phyloP scores from a whole-genome alignment of 306 rosid genomes.

The Pachyrhizus erosus region DNA sequence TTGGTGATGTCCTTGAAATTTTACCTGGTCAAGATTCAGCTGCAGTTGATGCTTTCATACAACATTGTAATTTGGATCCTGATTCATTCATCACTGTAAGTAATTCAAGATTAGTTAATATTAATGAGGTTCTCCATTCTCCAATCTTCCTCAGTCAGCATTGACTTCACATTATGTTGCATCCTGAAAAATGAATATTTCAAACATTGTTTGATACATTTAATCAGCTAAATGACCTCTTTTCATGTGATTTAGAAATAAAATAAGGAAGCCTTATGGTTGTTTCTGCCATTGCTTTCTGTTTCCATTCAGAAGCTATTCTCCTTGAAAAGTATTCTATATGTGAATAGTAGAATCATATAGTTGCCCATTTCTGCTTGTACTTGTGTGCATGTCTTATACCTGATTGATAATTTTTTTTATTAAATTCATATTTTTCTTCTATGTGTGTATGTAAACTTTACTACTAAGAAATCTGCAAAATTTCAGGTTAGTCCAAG shows the following conservation, averaged over 20 bases:
- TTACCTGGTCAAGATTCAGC: constrained; percentile 81
- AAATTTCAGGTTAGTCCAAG: constrained; percentile 69
- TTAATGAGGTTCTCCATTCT: constrained; percentile 34
- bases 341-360: not conserved
- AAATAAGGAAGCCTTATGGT: constrained; percentile 8
- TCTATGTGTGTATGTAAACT: not conserved
- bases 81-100: constrained; percentile 81
- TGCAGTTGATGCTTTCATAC: constrained; percentile 74
- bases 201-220: constrained; percentile 8
- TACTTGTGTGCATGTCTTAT: not conserved
- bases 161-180: constrained; percentile 31
- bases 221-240: constrained; percentile 24
- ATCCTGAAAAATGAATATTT: constrained; percentile 9
- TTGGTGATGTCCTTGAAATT: constrained; percentile 81
- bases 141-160: constrained; percentile 20
- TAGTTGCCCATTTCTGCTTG: constrained; percentile 5
- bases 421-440: constrained; percentile 17
- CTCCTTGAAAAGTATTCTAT: not conserved
- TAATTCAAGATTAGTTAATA: constrained; percentile 46
- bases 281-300: constrained; percentile 9
- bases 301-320: not conserved
- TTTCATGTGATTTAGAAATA: not conserved
- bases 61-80: constrained; percentile 80
- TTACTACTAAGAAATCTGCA: constrained; percentile 16
- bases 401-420: constrained; percentile 5